Evolutionary conservation across 805 yeast genomes (phyloP), one percentile per base, ranked within the genome.

Genomic region (Candida alai): DNA sequence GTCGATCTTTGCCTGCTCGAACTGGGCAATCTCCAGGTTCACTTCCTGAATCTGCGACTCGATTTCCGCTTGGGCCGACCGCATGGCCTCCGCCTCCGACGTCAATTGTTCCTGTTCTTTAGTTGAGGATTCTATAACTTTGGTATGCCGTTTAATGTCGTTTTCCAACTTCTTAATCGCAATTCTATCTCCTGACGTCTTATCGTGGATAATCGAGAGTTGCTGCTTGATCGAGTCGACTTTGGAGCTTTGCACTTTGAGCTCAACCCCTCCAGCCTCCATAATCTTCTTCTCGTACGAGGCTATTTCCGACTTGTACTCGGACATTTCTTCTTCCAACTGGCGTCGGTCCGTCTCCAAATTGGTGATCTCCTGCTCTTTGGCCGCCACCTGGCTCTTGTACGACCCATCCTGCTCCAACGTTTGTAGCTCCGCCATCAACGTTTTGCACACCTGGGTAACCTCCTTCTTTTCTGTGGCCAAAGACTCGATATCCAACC

Each of bases 261-360:
- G 66, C 41, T 78, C 78, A 6, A 84, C 80, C 40, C 99, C 99
- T 35, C 99, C 99, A 35, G 86, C 81, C 32, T 84, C 80, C 84
- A 89, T 77, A 24, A 93, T 86, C 50, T 79, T 73, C 37, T 80
- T 84, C 45, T 87, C 89, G 3, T 89, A 60, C 0, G 47, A 66
- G 9, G 69, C 66, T 25, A 93, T 83, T 37, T 73, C 66, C 5
- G 56, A 49, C 51, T 77, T 85, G 26, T 75, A 56, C 20, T 71
- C 76, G 18, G 63, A 58, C 44, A 88, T 76, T 44, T 75, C 76
- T 2, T 62, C 60, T 48, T 76, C 70, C 6, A 88, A 53, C 3
- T 44, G 47, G 1, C 45, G 42, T 29, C 47, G 49, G 11, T 48
- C 51, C 8, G 24, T 19, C 2, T 32, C 28, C 19, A 60, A 47